Evolutionary conservation across 2,329 filamentous ascomycete species (phyloP).

Genomic region (Monosporascus sp.): DNA sequence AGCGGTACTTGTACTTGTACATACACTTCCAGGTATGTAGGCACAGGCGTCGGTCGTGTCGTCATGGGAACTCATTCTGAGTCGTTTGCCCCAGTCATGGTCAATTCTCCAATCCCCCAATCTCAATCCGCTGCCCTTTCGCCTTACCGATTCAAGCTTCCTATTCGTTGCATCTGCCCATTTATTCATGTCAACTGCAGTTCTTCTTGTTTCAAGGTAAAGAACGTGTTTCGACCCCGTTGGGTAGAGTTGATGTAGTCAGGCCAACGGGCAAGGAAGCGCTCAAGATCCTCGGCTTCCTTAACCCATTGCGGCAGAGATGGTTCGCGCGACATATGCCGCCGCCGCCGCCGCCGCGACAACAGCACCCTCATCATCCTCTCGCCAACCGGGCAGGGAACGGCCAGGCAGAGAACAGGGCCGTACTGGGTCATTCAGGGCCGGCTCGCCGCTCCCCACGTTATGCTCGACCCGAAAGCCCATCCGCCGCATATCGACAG

Average conservation of each 20-base stretch:
- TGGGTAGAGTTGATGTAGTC: background rate
- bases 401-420: conserved; percentile 13
- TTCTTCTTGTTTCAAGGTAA: background rate
- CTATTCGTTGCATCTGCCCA: too few relatives aligned
- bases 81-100: too few relatives aligned
- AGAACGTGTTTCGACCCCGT: background rate
- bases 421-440: conserved; percentile 25
- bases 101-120: too few relatives aligned
- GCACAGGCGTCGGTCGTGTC: background rate
- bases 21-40: background rate
- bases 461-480: conserved; percentile 11
- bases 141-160: too few relatives aligned
- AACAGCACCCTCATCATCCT: conserved; percentile 6
- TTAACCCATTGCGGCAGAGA: conserved; percentile 1
- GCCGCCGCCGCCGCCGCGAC: conserved; percentile 14
- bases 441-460: conserved; percentile 25
- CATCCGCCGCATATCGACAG: conserved; percentile 28
- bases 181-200: too few relatives aligned
- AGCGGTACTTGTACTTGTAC: background rate
- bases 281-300: background rate
- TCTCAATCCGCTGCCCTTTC: too few relatives aligned
- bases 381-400: conserved; percentile 13
- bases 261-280: background rate
- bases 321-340: conserved; percentile 17
- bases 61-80: background rate